Base-by-base conservation (phyloP, 2,329 filamentous ascomycete species). In the Pyrenochaeta sp. region DNA sequence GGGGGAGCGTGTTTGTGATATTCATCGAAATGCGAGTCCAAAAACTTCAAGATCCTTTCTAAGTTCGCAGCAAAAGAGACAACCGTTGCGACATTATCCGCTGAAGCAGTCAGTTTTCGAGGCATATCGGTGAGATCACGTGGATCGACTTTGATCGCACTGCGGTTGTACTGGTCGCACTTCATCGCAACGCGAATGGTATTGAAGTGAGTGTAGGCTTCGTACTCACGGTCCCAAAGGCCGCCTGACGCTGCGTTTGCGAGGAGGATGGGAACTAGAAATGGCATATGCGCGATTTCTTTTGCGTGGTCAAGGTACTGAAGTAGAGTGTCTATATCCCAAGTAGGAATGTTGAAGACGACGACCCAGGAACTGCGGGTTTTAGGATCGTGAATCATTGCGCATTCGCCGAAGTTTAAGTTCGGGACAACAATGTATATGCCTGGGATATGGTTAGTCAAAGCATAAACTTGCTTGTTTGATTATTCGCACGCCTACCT, bases 281-380 rank as follows among this genome's bases (percentile, higher is more conserved):
- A 47, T 7, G 45, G 45, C 45, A 47, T 47, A 28, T 47, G 45
- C 2, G 45, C 45, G n/a, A 47, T 47, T 3, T 47, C 45, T 34
- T 47, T n/a, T 19, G 45, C 45, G 19, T 47, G 45, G 45, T n/a
- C 45, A 27, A 47, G 45, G n/a, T 47, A 47, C 28, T 47, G 45
- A 25, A 47, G 45, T 22, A 47, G n/a, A 3, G 45, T 47, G 28
- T 47, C 45, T 28, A 47, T 34, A 7, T 28, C 34, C 45, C 45
- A 47, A n/a, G 27, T 34, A n/a, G 45, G 45, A 24, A 47, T 5
- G 28, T 47, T 47, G 45, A 32, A 47, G 19, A 47, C 45, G 4
- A 47, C 45, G n/a, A 28, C 45, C 45, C 45, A 47, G 15, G 45
- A 36, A 22, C 45, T 47, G 28, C 45, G 45, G 4, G 45, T 47